A percentile compares a stretch with the other conserved stretches of the same genome.
Evolutionary conservation across 768 basidiomycete genomes (phyloP).

Genomic region (Phanerodontia chrysosporium): DNA sequence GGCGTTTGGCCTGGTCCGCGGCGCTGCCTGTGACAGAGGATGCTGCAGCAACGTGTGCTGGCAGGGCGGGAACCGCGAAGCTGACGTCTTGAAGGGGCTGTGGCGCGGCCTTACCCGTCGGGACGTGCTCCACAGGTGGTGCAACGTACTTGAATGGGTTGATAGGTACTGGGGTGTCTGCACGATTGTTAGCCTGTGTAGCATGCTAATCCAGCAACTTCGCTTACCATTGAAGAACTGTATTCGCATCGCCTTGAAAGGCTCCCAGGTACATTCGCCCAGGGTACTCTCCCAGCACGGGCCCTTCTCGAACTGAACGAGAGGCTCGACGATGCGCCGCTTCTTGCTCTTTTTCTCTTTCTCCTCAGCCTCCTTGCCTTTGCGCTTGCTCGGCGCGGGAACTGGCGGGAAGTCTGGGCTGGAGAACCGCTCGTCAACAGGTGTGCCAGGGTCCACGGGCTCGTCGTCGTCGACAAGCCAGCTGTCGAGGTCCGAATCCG

Average conservation of each 20-base stretch:
- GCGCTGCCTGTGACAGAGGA: constrained; percentile 7
- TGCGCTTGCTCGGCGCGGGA: constrained; percentile 52
- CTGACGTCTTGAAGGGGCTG: constrained; percentile 20
- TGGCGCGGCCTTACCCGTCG: constrained; percentile 14
- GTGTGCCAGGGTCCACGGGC: constrained; percentile 35
- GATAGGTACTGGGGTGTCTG: constrained; percentile 70
- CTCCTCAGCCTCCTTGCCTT: constrained; percentile 48
- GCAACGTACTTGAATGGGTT: constrained; percentile 79
- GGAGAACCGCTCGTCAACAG: constrained; percentile 38
- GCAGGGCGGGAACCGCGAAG: constrained; percentile 41
- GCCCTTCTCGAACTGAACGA: constrained; percentile 79
- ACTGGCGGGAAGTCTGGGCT: constrained; percentile 30
- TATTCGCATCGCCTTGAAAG: constrained; percentile 71
- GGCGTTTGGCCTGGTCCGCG: constrained; percentile 25
- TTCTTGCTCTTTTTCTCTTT: constrained; percentile 54
- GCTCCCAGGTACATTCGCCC: constrained; percentile 62
- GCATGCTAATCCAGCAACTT: neutral
- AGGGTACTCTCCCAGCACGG: constrained; percentile 75
- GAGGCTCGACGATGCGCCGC: constrained; percentile 70
- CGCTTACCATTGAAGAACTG: constrained; percentile 79
- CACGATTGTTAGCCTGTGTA: constrained; percentile 1
- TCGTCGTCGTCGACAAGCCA: constrained; percentile 80
- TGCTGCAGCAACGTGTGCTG: constrained; percentile 11
- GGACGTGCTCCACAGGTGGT: constrained; percentile 35
- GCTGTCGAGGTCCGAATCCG: constrained; percentile 73